Base-by-base conservation (phyloP, 2,329 filamentous ascomycete genomes). In the Rhynchosporium agropyri region DNA sequence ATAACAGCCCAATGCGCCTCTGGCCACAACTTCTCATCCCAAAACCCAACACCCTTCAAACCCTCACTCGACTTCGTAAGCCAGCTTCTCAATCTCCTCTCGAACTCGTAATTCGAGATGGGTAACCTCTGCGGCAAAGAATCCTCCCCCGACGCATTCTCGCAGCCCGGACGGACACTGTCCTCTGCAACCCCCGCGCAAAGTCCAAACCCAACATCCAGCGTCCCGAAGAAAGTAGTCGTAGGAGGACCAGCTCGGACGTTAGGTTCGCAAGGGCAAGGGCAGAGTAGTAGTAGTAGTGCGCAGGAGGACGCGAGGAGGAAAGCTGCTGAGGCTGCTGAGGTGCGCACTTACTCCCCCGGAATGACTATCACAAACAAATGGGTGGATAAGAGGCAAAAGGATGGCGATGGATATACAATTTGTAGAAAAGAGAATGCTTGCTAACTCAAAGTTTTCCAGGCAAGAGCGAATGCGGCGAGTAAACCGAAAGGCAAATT, bases 101-200 rank as follows among this genome's bases (percentile, higher is more conserved):
- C 50, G 3, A 29, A 40, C 50, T 13, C 26, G 15, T 9, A 3
- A 54, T 42, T 42, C 36, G 76, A 63, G 68, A 97, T 97, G 93
- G 93, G 93, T 64, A 94, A 92, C 76, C 83, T 92, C 77, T 97
- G 91, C 80, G 90, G 91, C 74, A 92, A 91, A 76, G 83, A 91
- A 75, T 83, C 81, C 63, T 79, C 85, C 38, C 78, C 84, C 66
- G 86, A 90, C 70, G 81, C 85, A 76, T 95, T 92, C 79, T 78
- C 85, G 58, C 84, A 85, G 60, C 88, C 89, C 55, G 92, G 91
- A 64, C 89, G 91, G 60, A 84, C 86, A 43, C 81, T 96, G 60
- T 89, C 86, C 68, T 81, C 86, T 8, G 68, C 69, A 3, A 68
- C 71, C 1, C 68, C 78, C 64, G 66, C 81, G 74, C 68, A 79